Base-by-base conservation (phyloP, 2,329 filamentous ascomycete species). In the Diaporthe sp. region DNA sequence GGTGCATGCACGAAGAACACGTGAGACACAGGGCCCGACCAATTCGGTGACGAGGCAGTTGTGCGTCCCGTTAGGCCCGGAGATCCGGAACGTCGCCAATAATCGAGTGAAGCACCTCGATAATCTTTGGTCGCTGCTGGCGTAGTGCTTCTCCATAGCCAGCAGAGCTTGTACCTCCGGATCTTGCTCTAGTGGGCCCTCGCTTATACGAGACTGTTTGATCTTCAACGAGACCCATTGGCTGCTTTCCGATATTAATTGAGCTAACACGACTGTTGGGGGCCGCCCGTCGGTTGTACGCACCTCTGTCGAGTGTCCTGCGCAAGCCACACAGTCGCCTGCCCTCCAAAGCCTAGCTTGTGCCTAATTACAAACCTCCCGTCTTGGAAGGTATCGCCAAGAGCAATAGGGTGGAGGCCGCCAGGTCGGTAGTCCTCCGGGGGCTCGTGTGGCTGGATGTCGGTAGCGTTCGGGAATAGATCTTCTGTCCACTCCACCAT, bases 371-470 rank as follows among this genome's bases (percentile, higher is more conserved):
- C 39, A 35, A 44, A 58, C 17, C 50, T 70, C 63, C 63, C 63
- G 22, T 70, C 37, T n/a, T 70, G 66, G 66, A 70, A 70, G 51
- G 66, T 58, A 35, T 70, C 66, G 66, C 51, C 51, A 58, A 70
- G 50, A 35, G 66, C 13, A 32, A 70, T 51, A 17, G 66, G 66
- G 35, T 70, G 66, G 4, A 58, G 44, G 17, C 66, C 66, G 1
- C 63, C 35, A 5, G n/a, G 35, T 8, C 39, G 51, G 39, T 70
- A 70, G 35, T 56, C 51, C 25, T 70, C 66, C 8, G 22, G 51
- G 10, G 50, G 35, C n/a, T 70, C 66, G 13, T 70, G 66, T 44
- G 66, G 66, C 19, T 58, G 66, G 35, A 70, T 22, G 15, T 39
- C 25, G 44, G 44, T 37, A 51, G 63, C 30, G 39, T 66, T 51